phyloP scores from a whole-genome alignment of 139 green algal species.

The Chlamydomonas asymmetrica region DNA sequence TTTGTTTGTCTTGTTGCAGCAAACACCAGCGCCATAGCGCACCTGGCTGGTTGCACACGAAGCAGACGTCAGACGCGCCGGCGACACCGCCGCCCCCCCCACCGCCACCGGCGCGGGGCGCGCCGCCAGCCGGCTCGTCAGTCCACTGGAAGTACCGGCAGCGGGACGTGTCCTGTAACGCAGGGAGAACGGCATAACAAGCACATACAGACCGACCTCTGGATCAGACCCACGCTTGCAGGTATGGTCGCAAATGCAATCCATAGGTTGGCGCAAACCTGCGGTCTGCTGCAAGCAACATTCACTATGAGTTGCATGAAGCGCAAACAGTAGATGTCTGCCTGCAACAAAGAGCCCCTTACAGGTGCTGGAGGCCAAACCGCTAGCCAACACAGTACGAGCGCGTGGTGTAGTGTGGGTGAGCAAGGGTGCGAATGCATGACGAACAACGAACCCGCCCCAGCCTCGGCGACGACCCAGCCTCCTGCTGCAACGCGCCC shows the following conservation, averaged over 20 bases:
- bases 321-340: not conserved
- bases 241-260: not conserved
- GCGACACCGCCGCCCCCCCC: constrained; percentile 9
- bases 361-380: too few relatives aligned
- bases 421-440: not conserved
- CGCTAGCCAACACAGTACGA: not conserved
- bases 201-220: too few relatives aligned
- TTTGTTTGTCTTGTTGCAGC: too few relatives aligned
- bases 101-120: not conserved
- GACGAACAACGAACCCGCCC: not conserved
- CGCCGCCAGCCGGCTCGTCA: constrained; percentile 8
- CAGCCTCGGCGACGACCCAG: not conserved
- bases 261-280: too few relatives aligned
- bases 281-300: not conserved
- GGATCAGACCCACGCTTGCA: too few relatives aligned
- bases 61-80: constrained; percentile 22
- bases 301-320: not conserved
- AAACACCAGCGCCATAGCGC: too few relatives aligned
- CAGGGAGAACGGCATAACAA: not conserved
- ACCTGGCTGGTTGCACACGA: constrained; percentile 17
- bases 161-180: constrained; percentile 27
- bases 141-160: constrained; percentile 38
- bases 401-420: too few relatives aligned
- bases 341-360: too few relatives aligned
- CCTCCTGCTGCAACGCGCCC: not conserved